These are phyloP conservation scores for Neurospora sp. DNA, from an alignment of 495 filamentous ascomycete genomes.

Conservation along the genomic window DNA sequence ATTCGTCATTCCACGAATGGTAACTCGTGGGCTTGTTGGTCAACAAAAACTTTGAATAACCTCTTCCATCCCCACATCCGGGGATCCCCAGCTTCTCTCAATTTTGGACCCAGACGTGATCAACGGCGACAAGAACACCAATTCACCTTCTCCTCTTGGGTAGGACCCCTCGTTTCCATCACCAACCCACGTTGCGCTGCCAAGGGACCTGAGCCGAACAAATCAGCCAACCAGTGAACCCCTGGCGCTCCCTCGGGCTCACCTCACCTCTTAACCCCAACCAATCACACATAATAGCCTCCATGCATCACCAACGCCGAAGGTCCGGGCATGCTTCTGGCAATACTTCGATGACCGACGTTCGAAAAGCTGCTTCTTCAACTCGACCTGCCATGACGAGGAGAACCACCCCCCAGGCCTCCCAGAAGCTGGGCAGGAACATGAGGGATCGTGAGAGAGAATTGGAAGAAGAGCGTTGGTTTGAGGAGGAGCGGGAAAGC, in stretches of 20 bases:
- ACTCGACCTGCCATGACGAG: conserved; percentile 29
- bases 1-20: conserved; percentile 4
- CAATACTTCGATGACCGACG: conserved; percentile 40
- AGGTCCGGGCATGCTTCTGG: conserved; percentile 38
- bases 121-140: background rate
- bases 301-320: conserved; percentile 41
- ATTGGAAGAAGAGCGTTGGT: conserved; percentile 36
- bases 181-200: background rate
- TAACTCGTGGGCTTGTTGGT: conserved; percentile 1
- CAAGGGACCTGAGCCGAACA: background rate
- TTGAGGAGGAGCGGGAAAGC: conserved; percentile 39
- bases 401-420: conserved; percentile 28
- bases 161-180: conserved; percentile 5
- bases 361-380: conserved; percentile 30
- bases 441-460: conserved; percentile 35
- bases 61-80: background rate
- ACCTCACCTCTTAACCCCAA: background rate
- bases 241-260: conserved; percentile 2
- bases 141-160: background rate
- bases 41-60: conserved; percentile 3
- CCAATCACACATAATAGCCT: conserved; percentile 18
- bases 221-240: conserved; percentile 11
- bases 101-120: background rate
- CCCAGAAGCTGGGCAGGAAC: conserved; percentile 34
- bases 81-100: background rate